Conservation (phyloP, 106 monocot genomes). For the Apostasia shenzhenica region DNA sequence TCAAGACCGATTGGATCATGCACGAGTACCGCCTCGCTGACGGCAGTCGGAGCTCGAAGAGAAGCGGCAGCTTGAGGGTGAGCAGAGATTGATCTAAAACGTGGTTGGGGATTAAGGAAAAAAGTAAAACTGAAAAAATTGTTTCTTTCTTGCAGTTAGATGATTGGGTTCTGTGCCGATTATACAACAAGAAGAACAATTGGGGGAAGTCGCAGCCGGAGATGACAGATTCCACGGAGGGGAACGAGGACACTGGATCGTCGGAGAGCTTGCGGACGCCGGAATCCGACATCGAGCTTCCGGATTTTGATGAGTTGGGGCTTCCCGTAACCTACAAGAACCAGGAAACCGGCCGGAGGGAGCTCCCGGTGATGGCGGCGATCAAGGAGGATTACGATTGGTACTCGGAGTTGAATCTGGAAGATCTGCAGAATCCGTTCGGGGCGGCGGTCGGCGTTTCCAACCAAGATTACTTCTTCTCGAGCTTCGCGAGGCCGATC, state of each 20-base stretch:
- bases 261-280: constrained; percentile 34
- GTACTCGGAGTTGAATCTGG: constrained; percentile 41
- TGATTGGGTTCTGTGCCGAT: constrained; percentile 59
- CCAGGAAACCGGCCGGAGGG: too few relatives aligned
- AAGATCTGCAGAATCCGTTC: constrained; percentile 31
- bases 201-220: constrained; percentile 34
- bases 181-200: constrained; percentile 70
- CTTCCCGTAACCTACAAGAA: background rate
- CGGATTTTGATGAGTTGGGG: constrained; percentile 11
- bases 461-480: constrained; percentile 27
- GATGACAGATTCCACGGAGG: constrained; percentile 14
- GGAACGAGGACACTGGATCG: constrained; percentile 20
- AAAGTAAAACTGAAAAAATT: background rate
- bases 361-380: background rate
- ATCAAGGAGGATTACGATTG: constrained; percentile 46
- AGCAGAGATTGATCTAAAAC: background rate
- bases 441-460: constrained; percentile 5
- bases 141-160: constrained; percentile 33
- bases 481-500: constrained; percentile 15
- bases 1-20: constrained; percentile 87
- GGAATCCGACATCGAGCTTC: constrained; percentile 48
- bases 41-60: constrained; percentile 10
- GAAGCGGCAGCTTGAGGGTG: constrained; percentile 41
- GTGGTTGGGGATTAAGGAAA: background rate
- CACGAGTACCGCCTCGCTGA: constrained; percentile 67